Evolutionary conservation across 345 rosid genomes (phyloP).

Genomic region (Leavenworthia alabamica): DNA sequence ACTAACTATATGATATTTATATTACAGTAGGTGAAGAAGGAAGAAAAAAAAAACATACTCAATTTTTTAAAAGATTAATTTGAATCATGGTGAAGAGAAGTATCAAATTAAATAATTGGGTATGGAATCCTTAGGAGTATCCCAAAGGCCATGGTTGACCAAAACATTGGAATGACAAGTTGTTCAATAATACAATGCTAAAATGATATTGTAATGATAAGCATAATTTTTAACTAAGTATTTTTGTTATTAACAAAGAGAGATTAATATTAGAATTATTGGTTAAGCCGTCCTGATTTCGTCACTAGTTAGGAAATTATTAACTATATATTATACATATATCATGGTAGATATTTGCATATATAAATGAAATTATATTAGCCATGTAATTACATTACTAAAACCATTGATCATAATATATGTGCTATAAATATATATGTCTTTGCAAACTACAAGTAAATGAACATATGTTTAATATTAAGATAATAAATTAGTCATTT

Average conservation of each 20-base stretch:
- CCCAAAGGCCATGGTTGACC: conserved; percentile 39
- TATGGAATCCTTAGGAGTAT: conserved; percentile 31
- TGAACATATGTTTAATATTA: neutral
- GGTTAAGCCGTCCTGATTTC: conserved; percentile 20
- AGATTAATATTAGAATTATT: conserved; percentile 24
- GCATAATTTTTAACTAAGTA: neutral
- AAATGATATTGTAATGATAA: neutral
- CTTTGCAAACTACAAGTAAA: neutral
- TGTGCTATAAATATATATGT: neutral
- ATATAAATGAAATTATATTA: neutral
- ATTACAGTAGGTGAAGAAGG: conserved; percentile 20
- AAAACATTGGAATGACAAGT: conserved; percentile 31
- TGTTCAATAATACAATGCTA: conserved; percentile 29
- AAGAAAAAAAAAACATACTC: neutral
- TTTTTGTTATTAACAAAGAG: neutral
- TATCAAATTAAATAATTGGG: conserved; percentile 20
- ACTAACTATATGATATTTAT: neutral
- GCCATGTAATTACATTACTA: neutral
- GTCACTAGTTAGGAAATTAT: conserved; percentile 1
- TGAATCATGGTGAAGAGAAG: conserved; percentile 22
- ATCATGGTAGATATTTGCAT: conserved; percentile 5
- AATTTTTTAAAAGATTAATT: conserved; percentile 8
- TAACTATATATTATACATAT: too few relatives aligned
- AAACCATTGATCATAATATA: neutral
- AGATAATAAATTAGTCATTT: neutral